Evolutionary conservation across 805 yeast species (phyloP), one percentile per base, ranked within the genome.

Genomic region (Candida peoriensis): DNA sequence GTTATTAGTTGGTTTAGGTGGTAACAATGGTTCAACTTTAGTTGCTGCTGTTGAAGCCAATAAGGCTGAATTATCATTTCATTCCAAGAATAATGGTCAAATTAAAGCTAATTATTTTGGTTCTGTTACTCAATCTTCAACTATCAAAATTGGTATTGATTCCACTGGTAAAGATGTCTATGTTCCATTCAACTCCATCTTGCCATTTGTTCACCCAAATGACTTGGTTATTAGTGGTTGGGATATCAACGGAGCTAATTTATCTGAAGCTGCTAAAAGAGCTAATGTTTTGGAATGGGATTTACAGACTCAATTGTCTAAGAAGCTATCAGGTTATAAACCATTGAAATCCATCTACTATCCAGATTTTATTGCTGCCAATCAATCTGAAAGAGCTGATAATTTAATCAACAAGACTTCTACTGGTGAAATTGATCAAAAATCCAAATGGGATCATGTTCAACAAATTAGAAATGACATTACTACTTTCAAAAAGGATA

Each of bases 351-450:
- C 96, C 3, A 72, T 89, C 42, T 89, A 90, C 68, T 89, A 89
- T 63, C 97, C 97, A 21, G 97, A 89, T 61, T 89, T 87, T 64
- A 90, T 89, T 63, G 97, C 97, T 41, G 83, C 90, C 43, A 89
- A 89, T 65, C 97, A 89, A 68, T 79, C 76, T 47, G 90, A 77
- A 30, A 78, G 97, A 61, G 97, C 97, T 28, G 80, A 90, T 64
- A 88, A 89, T 57, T 73, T 89, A 45, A 72, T 78, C 62, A 80
- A 83, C 52, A 70, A 79, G 38, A 63, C 64, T 32, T 53, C 63
- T 14, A 44, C 47, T 25, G 82, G 81, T 25, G 66, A 68, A 33
- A 68, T 72, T 30, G 66, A 65, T 37, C 70, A 76, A 33, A 58
- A 62, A 7, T 74, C 76, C 57, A 89, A 89, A 67, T 88, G 96